Conservation (phyloP, 1,284 basidiomycete species). For the Phylloboletellus chloephorus region DNA sequence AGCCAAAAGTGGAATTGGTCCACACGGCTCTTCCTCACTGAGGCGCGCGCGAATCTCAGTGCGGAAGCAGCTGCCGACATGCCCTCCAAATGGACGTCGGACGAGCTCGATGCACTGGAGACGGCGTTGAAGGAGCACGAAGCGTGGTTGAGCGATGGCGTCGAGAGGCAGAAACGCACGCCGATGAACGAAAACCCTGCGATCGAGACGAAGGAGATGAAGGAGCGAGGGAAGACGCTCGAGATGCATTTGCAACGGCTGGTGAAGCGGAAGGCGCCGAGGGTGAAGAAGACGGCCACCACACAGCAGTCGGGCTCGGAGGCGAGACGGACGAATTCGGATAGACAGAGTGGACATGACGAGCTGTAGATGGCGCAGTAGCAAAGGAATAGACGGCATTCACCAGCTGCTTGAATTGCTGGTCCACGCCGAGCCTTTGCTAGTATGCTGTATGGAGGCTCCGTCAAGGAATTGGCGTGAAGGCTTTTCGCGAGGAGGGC, state of each 20-base stretch:
- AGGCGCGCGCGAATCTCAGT: conserved; percentile 71
- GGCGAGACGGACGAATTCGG: conserved; percentile 12
- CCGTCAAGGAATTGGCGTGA: no score
- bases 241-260: conserved; percentile 70
- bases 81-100: conserved; percentile 72
- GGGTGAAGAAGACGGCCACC: conserved; percentile 39
- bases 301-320: conserved; percentile 17
- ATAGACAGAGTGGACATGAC: conserved; percentile 25
- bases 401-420: no score
- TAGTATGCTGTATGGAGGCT: no score
- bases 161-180: conserved; percentile 74
- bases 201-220: conserved; percentile 77
- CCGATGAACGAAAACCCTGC: conserved; percentile 76
- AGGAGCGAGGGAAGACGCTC: conserved; percentile 71
- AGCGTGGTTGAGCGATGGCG: conserved; percentile 71
- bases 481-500: no score
- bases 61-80: conserved; percentile 50
- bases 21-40: conserved; percentile 73
- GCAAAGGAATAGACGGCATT: conserved; percentile 12
- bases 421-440: no score
- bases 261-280: conserved; percentile 60
- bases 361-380: conserved; percentile 24
- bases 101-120: conserved; percentile 77
- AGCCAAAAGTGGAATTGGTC: conserved; percentile 79
- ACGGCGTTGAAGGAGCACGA: conserved; percentile 72